A percentile compares a stretch with the other conserved stretches of the same genome.
These are phyloP conservation scores for Phytophthora quininea DNA, from an alignment of 352 stramenopile genomes.

Conservation along the genomic window DNA sequence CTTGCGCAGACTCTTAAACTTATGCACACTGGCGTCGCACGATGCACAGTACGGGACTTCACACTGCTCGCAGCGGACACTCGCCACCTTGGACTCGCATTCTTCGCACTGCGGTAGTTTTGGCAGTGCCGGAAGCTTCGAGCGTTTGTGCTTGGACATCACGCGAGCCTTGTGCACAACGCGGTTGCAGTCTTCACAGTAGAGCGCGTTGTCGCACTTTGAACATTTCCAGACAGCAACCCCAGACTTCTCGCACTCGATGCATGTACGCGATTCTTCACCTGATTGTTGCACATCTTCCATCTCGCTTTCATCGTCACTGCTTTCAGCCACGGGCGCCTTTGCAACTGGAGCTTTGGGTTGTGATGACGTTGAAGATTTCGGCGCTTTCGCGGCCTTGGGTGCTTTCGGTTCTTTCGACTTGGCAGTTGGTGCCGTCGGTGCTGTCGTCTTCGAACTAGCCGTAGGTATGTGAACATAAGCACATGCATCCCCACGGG, in stretches of 20 bases:
- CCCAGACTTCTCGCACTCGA: slow-evolving; percentile 63
- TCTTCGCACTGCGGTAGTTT: slow-evolving; percentile 52
- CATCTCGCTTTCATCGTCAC: slow-evolving; percentile 11
- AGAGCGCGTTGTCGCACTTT: slow-evolving; percentile 64
- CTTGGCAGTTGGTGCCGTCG: slow-evolving; percentile 1
- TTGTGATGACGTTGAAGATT: background rate
- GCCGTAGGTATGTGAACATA: slow-evolving; percentile 40
- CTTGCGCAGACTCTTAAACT: slow-evolving; percentile 73
- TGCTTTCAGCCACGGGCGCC: background rate
- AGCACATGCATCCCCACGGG: slow-evolving; percentile 54
- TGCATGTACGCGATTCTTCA: slow-evolving; percentile 48
- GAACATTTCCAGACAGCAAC: slow-evolving; percentile 55
- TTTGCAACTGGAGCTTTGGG: slow-evolving; percentile 5
- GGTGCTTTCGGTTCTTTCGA: slow-evolving; percentile 7
- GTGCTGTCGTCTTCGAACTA: background rate
- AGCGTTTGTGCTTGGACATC: slow-evolving; percentile 62
- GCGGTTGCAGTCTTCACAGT: slow-evolving; percentile 67
- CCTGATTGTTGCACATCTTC: slow-evolving; percentile 9
- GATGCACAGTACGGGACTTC: slow-evolving; percentile 55
- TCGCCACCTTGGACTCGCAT: slow-evolving; percentile 48
- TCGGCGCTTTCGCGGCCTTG: background rate
- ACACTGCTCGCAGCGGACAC: slow-evolving; percentile 61
- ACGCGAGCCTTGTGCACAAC: slow-evolving; percentile 67
- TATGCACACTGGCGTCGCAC: slow-evolving; percentile 69
- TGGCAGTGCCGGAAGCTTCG: slow-evolving; percentile 37